Percentiles rank a stretch among this genome's conserved stretches.
These are phyloP conservation scores for Pseudotulostoma volvatum DNA, from an alignment of 495 filamentous ascomycete species.

Conservation along the genomic window DNA sequence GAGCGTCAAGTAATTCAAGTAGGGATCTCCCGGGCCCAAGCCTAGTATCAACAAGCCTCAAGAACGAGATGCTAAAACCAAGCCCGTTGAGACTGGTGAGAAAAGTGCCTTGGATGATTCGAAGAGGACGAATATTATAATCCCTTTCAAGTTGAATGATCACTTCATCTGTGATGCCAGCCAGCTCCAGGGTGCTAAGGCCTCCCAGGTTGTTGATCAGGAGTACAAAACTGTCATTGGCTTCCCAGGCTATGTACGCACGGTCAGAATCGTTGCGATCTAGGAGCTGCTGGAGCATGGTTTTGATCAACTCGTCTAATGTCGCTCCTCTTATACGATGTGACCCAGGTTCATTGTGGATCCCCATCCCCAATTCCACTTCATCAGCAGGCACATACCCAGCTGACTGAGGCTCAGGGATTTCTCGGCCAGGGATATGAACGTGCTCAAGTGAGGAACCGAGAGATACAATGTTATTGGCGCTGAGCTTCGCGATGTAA, in stretches of 20 bases:
- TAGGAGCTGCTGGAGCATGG: constrained; percentile 69
- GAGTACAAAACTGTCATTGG: constrained; percentile 48
- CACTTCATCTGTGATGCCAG: constrained; percentile 78
- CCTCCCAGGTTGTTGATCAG: constrained; percentile 93
- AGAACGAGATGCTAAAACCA: constrained; percentile 76
- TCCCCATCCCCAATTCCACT: constrained; percentile 94
- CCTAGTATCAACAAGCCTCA: constrained; percentile 68
- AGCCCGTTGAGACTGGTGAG: constrained; percentile 85
- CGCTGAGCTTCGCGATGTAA: constrained; percentile 50
- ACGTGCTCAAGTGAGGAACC: constrained; percentile 78
- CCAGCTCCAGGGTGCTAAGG: constrained; percentile 73
- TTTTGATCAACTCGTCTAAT: constrained; percentile 53
- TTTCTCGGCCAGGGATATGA: constrained; percentile 68
- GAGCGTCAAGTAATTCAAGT: constrained; percentile 74
- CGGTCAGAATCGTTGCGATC: constrained; percentile 66
- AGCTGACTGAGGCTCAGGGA: constrained; percentile 14
- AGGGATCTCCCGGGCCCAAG: constrained; percentile 61
- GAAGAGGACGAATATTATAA: constrained; percentile 56
- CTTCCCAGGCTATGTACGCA: constrained; percentile 53
- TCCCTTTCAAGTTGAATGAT: constrained; percentile 52
- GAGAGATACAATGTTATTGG: constrained; percentile 69
- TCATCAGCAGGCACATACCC: constrained; percentile 49
- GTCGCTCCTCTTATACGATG: constrained; percentile 46
- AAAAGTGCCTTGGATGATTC: constrained; percentile 41
- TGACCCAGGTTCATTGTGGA: constrained; percentile 89